Evolutionary conservation across 257 asterid species (phyloP).

Genomic region (Nicotiana tomentosiformis): DNA sequence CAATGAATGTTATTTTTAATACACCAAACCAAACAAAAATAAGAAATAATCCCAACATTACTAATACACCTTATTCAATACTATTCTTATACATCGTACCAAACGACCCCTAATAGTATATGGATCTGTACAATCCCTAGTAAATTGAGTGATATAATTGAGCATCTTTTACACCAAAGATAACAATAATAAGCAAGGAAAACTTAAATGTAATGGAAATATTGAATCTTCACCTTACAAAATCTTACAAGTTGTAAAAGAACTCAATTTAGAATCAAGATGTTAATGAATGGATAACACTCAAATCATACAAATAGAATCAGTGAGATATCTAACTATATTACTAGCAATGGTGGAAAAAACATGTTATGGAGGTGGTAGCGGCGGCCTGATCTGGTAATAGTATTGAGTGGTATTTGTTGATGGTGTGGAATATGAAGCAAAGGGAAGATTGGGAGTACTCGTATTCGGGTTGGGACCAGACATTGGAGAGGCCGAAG

Average conservation of each 20-base stretch:
- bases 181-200: neutral
- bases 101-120: no score
- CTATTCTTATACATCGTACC: no score
- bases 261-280: slow-evolving; percentile 1
- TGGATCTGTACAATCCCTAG: neutral
- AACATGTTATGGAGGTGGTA: slow-evolving; percentile 26
- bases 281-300: neutral
- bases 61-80: no score
- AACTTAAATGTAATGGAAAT: neutral
- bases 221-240: neutral
- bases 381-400: slow-evolving; percentile 30
- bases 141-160: neutral
- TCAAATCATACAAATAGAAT: slow-evolving; percentile 15
- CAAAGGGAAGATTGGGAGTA: slow-evolving; percentile 27
- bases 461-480: slow-evolving; percentile 11
- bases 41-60: no score
- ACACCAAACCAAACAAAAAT: no score
- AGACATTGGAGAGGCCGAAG: slow-evolving; percentile 19
- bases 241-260: neutral
- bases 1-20: no score
- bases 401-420: slow-evolving; percentile 21
- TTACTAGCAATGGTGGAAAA: neutral
- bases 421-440: slow-evolving; percentile 27
- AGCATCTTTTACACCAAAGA: neutral
- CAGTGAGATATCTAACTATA: slow-evolving; percentile 1